A percentile compares a stretch with the other conserved stretches of the same genome.
These are phyloP conservation scores for Taphrina wiesneri DNA, from an alignment of 1,139 yeast genomes.

Conservation along the genomic window DNA sequence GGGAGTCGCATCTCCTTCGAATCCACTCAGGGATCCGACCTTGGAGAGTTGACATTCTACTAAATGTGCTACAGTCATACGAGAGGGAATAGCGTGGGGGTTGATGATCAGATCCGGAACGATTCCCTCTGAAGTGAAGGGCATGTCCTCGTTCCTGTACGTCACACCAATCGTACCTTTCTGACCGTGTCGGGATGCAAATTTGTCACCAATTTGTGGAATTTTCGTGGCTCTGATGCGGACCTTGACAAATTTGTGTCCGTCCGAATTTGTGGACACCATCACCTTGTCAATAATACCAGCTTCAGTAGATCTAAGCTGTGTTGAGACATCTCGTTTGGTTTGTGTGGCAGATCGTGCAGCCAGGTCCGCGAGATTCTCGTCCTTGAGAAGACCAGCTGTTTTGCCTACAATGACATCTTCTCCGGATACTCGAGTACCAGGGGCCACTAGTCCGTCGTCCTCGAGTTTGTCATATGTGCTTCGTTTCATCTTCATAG, in stretches of 20 bases:
- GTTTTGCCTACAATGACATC: conserved; percentile 98
- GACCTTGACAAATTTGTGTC: conserved; percentile 93
- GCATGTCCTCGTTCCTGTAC: conserved; percentile 98
- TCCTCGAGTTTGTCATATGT: conserved; percentile 97
- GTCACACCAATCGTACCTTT: conserved; percentile 99
- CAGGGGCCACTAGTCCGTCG: conserved; percentile 97
- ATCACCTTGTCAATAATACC: conserved; percentile 98
- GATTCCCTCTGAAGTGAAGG: conserved; percentile 92
- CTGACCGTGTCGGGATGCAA: conserved; percentile 99
- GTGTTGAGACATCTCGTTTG: conserved; percentile 97
- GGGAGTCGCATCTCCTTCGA: conserved; percentile 99
- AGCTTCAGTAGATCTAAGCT: conserved; percentile 91
- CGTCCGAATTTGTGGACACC: conserved; percentile 96
- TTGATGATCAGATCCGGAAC: conserved; percentile 96
- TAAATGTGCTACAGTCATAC: conserved; percentile 99
- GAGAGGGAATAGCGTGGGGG: conserved; percentile 99
- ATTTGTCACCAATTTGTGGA: conserved; percentile 98
- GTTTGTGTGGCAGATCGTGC: conserved; percentile 98
- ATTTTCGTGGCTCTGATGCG: conserved; percentile 98
- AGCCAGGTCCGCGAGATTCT: conserved; percentile 87
- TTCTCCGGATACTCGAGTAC: conserved; percentile 97
- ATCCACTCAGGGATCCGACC: conserved; percentile 90
- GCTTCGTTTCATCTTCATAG: conserved; percentile 93
- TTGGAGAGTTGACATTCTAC: conserved; percentile 95
- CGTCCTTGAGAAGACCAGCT: conserved; percentile 91